Conservation (phyloP, 2,329 filamentous ascomycete genomes). For the Pestalotiopsis sp. region DNA sequence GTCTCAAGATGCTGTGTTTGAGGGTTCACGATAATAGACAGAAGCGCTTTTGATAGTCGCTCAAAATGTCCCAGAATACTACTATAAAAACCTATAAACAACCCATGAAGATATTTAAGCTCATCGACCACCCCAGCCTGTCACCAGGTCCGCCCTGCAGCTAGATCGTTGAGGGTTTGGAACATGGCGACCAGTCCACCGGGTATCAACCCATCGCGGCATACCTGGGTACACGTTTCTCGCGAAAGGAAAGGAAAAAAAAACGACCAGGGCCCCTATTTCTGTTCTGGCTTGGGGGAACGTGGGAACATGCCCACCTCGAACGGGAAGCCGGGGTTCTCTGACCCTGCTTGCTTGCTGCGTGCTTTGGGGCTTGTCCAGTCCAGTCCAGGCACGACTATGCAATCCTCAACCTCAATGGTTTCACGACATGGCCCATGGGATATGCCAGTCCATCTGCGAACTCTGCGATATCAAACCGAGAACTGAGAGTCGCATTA, state of each 20-base stretch:
- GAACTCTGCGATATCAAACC: not conserved
- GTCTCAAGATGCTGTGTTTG: too few species aligned
- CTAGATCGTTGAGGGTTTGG: constrained; percentile 1
- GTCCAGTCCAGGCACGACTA: not conserved
- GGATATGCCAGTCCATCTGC: not conserved
- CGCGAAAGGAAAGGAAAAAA: not conserved
- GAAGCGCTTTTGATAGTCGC: not conserved
- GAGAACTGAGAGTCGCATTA: not conserved
- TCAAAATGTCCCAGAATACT: not conserved
- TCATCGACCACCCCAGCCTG: not conserved
- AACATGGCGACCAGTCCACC: not conserved
- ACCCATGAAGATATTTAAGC: constrained; percentile 6
- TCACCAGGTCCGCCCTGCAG: constrained; percentile 3
- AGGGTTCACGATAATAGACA: not conserved
- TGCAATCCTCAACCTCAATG: not conserved
- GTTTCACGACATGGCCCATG: not conserved
- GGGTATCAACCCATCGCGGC: not conserved
- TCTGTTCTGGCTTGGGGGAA: not conserved
- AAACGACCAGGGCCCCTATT: not conserved
- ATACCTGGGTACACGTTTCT: not conserved
- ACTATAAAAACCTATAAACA: not conserved
- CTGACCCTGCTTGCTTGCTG: too few species aligned
- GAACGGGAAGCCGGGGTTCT: not conserved
- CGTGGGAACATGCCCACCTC: too few species aligned
- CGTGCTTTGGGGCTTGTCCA: not conserved